Conservation (phyloP, 257 asterid genomes). For the Cynanchum wilfordii region DNA sequence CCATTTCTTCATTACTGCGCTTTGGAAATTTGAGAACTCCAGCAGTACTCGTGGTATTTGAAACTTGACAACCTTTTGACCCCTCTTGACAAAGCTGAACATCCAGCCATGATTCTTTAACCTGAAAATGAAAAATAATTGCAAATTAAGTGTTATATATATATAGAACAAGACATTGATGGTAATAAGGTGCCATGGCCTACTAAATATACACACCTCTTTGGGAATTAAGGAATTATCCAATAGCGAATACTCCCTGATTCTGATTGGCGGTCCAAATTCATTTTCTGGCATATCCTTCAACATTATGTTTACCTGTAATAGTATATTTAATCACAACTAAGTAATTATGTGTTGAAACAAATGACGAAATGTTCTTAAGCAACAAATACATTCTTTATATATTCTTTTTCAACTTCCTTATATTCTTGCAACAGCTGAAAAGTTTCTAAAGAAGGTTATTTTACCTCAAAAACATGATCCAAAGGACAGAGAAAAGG, state of each 20-base stretch:
- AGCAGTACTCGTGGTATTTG: slow-evolving; percentile 49
- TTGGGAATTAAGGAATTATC: slow-evolving; percentile 72
- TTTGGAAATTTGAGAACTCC: slow-evolving; percentile 76
- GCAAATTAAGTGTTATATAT: neutral
- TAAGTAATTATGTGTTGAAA: slow-evolving; percentile 2
- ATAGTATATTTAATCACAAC: slow-evolving; percentile 6
- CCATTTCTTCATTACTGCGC: slow-evolving; percentile 73
- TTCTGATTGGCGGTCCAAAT: slow-evolving; percentile 63
- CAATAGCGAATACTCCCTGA: slow-evolving; percentile 86
- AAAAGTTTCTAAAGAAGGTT: slow-evolving; percentile 10
- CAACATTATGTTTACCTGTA: slow-evolving; percentile 78
- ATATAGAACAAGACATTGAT: neutral
- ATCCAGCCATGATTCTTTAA: slow-evolving; percentile 86
- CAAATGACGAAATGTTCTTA: neutral
- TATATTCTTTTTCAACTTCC: neutral
- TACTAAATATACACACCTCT: slow-evolving; percentile 41
- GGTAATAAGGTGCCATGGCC: neutral
- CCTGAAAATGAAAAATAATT: slow-evolving; percentile 41
- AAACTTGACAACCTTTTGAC: slow-evolving; percentile 60
- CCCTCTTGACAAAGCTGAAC: slow-evolving; percentile 91
- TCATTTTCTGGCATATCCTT: slow-evolving; percentile 66
- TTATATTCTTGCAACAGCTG: neutral
- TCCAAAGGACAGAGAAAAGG: slow-evolving; percentile 96
- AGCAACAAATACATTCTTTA: neutral
- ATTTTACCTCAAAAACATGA: slow-evolving; percentile 93